These are phyloP conservation scores for Aspergillus fijiensis DNA, from an alignment of 2,329 filamentous ascomycete genomes.

Conservation along the genomic window DNA sequence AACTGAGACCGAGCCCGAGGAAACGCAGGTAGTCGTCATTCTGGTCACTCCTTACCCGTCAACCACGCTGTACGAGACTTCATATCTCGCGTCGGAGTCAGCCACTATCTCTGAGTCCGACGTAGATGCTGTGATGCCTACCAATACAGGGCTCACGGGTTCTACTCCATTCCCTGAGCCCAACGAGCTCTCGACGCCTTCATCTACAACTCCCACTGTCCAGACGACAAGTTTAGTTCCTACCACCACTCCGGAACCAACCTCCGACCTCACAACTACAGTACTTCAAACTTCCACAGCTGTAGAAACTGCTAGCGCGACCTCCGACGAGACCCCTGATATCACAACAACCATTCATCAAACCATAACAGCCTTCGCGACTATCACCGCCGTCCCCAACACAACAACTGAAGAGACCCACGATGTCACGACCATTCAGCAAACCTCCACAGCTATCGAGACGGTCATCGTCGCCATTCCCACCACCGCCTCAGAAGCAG, in stretches of 20 bases:
- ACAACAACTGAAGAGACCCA: neutral
- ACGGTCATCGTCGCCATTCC: neutral
- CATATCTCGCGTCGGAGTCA: neutral
- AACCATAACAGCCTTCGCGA: neutral
- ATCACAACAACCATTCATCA: neutral
- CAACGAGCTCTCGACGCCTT: neutral
- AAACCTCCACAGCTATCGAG: constrained; percentile 7
- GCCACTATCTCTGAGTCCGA: neutral
- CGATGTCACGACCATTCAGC: neutral
- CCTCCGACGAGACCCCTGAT: neutral
- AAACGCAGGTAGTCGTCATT: constrained; percentile 3
- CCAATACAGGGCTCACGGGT: neutral
- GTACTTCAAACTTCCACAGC: neutral
- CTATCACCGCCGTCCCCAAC: neutral
- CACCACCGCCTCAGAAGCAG: neutral
- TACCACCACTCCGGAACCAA: neutral
- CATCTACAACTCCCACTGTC: neutral
- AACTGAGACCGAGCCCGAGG: neutral
- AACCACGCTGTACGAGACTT: constrained; percentile 1
- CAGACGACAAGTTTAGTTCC: neutral
- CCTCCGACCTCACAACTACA: neutral
- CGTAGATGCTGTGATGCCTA: neutral
- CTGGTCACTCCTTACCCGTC: constrained; percentile 5
- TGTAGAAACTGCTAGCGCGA: neutral
- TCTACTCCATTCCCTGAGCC: neutral